phyloP scores from a whole-genome alignment of 768 basidiomycete species.

The Boletus insuetus region DNA sequence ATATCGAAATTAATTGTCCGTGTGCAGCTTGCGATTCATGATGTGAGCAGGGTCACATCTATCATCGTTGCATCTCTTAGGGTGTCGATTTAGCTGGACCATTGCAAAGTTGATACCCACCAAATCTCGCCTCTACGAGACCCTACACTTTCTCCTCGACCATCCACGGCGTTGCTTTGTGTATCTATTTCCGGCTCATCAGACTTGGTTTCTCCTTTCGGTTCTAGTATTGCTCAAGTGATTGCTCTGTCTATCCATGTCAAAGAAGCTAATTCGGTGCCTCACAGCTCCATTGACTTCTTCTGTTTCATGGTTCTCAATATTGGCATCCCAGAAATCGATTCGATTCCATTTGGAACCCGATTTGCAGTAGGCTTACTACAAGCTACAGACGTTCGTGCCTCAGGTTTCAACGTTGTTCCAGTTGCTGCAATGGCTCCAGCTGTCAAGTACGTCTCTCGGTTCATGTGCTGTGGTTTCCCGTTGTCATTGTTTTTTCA shows the following conservation, averaged over 20 bases:
- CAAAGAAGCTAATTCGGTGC: background rate
- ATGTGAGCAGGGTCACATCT: constrained; percentile 55
- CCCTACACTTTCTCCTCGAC: constrained; percentile 87
- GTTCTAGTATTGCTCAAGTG: constrained; percentile 71
- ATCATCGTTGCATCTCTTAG: background rate
- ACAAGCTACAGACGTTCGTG: constrained; percentile 79
- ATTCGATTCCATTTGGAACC: constrained; percentile 64
- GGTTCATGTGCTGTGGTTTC: background rate
- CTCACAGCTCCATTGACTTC: constrained; percentile 74
- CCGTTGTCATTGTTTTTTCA: constrained; percentile 25
- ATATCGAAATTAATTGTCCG: background rate
- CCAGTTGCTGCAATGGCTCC: constrained; percentile 73
- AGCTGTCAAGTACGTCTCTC: constrained; percentile 70
- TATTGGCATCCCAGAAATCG: constrained; percentile 71
- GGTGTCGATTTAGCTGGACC: constrained; percentile 57
- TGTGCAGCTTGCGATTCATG: constrained; percentile 65
- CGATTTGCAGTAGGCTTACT: constrained; percentile 73
- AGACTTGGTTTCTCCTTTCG: constrained; percentile 86
- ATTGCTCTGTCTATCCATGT: background rate
- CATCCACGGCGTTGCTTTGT: constrained; percentile 92
- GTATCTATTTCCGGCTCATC: constrained; percentile 88
- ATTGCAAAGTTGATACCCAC: constrained; percentile 58
- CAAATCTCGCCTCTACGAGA: constrained; percentile 66
- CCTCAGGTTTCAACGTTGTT: constrained; percentile 85
- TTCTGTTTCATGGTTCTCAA: constrained; percentile 87